These are phyloP conservation scores for Dillenia turbinata DNA, from an alignment of 164 flowering plant genomes.

Conservation along the genomic window DNA sequence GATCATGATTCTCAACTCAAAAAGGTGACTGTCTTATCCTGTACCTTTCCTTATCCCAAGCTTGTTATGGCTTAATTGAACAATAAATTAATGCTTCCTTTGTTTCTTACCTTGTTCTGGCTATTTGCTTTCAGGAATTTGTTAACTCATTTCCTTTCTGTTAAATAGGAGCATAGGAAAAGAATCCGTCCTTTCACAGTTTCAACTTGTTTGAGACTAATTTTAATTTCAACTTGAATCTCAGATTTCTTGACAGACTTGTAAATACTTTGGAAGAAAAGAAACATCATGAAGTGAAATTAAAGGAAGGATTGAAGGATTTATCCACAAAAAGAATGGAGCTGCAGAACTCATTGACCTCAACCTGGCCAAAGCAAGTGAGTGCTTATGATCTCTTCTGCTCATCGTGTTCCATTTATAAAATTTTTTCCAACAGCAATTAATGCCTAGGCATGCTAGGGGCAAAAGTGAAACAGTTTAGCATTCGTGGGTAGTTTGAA, in stretches of 20 bases:
- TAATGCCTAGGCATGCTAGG: too few species aligned
- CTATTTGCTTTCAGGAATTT: too few species aligned
- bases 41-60: background rate
- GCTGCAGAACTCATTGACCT: slow-evolving; percentile 81
- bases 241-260: slow-evolving; percentile 82
- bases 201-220: background rate
- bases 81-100: too few species aligned
- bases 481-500: too few species aligned
- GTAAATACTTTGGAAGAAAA: slow-evolving; percentile 81
- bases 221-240: slow-evolving; percentile 10
- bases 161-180: too few species aligned
- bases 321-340: slow-evolving; percentile 77
- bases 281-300: slow-evolving; percentile 77
- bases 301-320: slow-evolving; percentile 86
- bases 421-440: too few species aligned
- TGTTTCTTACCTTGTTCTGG: too few species aligned
- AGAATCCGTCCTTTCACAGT: too few species aligned
- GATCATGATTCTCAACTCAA: slow-evolving; percentile 94
- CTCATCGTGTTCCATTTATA: too few species aligned
- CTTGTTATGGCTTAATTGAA: too few species aligned
- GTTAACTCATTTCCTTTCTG: too few species aligned
- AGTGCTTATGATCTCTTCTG: slow-evolving; percentile 15
- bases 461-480: too few species aligned
- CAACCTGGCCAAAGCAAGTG: slow-evolving; percentile 94
- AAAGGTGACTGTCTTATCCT: slow-evolving; percentile 43